Base-by-base conservation (phyloP, 1,284 basidiomycete species). In the Neonothopanus nambi region DNA sequence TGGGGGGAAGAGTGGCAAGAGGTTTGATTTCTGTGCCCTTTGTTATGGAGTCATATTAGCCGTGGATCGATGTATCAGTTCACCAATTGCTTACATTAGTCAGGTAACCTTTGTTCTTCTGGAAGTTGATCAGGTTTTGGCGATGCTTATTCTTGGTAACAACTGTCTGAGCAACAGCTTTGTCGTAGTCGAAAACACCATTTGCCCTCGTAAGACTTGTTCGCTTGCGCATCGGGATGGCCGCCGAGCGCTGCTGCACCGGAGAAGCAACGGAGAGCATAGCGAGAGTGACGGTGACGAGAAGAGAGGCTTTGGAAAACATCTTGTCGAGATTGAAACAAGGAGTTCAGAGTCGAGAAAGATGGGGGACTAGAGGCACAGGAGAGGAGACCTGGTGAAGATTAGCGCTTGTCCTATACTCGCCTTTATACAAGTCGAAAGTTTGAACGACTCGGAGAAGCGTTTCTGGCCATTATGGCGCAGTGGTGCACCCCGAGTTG, bases 101-200 rank as follows among this genome's bases (percentile, higher is more conserved):
- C 36, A 65, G 54, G 8, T 54, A 53, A 42, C 64, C 64, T 18
- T 35, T 52, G 57, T 65, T 66, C 47, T 52, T 56, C 57, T 60
- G 46, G n/a, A 63, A 54, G 42, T 64, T 64, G 51, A 64, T 56
- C 44, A 66, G 47, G 46, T 64, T 65, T 48, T 61, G 59, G 41
- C 63, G 60, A 45, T 65, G 60, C 59, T 66, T 66, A 57, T 65
- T 66, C 51, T 54, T 41, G n/a, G 60, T 62, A n/a, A 33, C 28
- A 36, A 63, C 51, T 17, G 54, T 60, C 24, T 54, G 37, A 20
- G 47, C 46, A 38, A 63, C 57, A 12, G 62, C 63, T 46, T 56
- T 61, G 54, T 62, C 63, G 38, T 59, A 42, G 55, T 65, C 62
- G 51, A 66, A 66, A n/a, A 63, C 58, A 21, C 63, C 63, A 11